Conservation (phyloP, 1,139 yeast species). For the Taphrina communis region DNA sequence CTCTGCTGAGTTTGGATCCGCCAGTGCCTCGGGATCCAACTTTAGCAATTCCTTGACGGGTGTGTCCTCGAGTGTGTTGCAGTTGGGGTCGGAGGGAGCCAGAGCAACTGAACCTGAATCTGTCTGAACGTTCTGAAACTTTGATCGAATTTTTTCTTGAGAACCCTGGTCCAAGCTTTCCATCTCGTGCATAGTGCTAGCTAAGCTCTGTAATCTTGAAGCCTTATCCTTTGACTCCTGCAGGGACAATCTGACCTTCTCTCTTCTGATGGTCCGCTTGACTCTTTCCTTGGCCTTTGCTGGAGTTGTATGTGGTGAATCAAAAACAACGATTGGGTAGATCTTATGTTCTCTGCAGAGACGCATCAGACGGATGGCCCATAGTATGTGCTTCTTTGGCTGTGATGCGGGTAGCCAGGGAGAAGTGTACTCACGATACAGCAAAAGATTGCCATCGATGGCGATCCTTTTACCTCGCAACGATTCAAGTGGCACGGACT, state of each 20-base stretch:
- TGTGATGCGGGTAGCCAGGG: constrained; percentile 21
- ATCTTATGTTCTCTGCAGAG: constrained; percentile 18
- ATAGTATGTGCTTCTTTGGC: constrained; percentile 19
- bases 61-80: neutral
- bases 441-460: constrained; percentile 33
- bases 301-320: constrained; percentile 31
- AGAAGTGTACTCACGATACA: constrained; percentile 34
- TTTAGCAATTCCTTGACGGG: constrained; percentile 1
- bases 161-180: neutral
- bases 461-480: constrained; percentile 29
- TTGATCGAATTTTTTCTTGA: constrained; percentile 5
- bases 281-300: constrained; percentile 39
- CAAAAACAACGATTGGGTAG: constrained; percentile 33
- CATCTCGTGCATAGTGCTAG: constrained; percentile 2
- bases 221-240: constrained; percentile 11
- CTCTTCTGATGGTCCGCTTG: constrained; percentile 12
- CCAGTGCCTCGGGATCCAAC: too few species aligned
- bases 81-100: neutral
- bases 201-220: constrained; percentile 1
- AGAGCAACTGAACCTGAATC: neutral
- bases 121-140: neutral
- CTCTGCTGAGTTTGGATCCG: neutral
- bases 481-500: neutral
- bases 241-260: neutral
- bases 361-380: constrained; percentile 26